Evolutionary conservation across 2,329 filamentous ascomycete genomes (phyloP), one percentile per base, ranked within the genome.

Genomic region (Cercospora beticola): DNA sequence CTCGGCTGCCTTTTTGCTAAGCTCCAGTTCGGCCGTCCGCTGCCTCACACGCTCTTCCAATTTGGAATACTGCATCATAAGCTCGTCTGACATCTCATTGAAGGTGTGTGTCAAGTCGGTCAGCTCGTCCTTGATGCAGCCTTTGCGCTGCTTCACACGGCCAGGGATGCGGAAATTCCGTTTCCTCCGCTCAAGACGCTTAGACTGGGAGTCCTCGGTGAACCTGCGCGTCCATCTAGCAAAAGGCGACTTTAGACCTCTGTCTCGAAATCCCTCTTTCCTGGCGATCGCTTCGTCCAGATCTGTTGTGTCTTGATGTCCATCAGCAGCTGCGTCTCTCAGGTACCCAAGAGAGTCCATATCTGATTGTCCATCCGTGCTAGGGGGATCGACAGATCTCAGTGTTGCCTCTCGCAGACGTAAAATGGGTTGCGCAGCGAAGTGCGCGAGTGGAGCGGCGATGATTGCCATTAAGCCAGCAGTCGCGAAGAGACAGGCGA

Each of bases 11-110:
- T 93, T 92, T 79, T 97, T 97, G 82, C 91, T 96, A 70, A 92
- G 88, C 76, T 97, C 93, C 0, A 97, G 84, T 79, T 97, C 92
- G 40, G 87, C 87, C 0, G 94, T 97, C 65, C 94, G 86, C 78
- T 94, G 89, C 6, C 88, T 88, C 0, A 97, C 94, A 74, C 94
- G 90, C 66, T 94, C 89, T 78, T 97, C 94, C 0, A 97, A 83
- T 10, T 88, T 89, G 31, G 89, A 88, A 76, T 97, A 97, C 76
- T 97, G 93, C 80, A 92, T 91, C 75, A 92, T 86, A 56, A 97
- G 82, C 80, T 97, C 93, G 70, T 97, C 92, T 0, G 91, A 92
- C 94, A 97, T 97, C 75, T 94, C 91, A 76, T 97, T 97, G 82
- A 96, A 97, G 0, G 92, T 96, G 46, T 83, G 83, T 0, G 92